phyloP scores from a whole-genome alignment of 352 stramenopile species.

The Globisporangium lucens region DNA sequence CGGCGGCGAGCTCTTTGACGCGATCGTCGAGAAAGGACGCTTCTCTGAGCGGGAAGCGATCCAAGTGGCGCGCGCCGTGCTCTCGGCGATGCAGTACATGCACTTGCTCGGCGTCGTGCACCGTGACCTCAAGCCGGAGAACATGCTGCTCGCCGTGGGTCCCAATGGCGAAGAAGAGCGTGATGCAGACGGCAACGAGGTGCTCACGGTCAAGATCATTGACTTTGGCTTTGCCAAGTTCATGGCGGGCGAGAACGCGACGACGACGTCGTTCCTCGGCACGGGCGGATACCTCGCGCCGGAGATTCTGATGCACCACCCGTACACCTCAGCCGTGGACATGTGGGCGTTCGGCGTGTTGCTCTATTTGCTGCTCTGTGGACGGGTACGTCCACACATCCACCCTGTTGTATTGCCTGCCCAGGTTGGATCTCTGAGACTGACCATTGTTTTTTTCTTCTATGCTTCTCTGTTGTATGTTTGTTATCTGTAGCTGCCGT shows the following conservation, averaged over 20 bases:
- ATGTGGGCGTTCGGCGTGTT: constrained; percentile 97
- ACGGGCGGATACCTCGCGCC: constrained; percentile 95
- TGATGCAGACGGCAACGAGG: constrained; percentile 2
- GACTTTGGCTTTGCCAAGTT: constrained; percentile 98
- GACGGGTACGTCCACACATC: constrained; percentile 66
- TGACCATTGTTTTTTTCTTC: background rate
- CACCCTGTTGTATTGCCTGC: background rate
- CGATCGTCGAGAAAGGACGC: constrained; percentile 61
- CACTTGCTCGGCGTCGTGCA: constrained; percentile 68
- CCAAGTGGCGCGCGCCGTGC: constrained; percentile 46
- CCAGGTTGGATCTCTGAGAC: background rate
- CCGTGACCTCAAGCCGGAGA: constrained; percentile 75
- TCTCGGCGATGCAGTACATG: constrained; percentile 75
- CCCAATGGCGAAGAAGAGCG: constrained; percentile 17
- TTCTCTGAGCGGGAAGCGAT: constrained; percentile 58
- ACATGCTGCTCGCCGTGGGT: constrained; percentile 53
- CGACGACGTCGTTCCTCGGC: constrained; percentile 72
- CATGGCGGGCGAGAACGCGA: constrained; percentile 45
- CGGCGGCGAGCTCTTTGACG: constrained; percentile 80
- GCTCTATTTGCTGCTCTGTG: constrained; percentile 95
- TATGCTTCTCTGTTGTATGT: background rate
- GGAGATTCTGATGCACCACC: constrained; percentile 95
- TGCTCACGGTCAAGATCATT: constrained; percentile 95
- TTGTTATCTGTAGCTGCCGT: constrained; percentile 39
- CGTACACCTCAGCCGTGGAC: constrained; percentile 95